Percentiles rank a stretch among this genome's conserved stretches.
phyloP scores from a whole-genome alignment of 805 yeast genomes.

The Lachancea sp. region DNA sequence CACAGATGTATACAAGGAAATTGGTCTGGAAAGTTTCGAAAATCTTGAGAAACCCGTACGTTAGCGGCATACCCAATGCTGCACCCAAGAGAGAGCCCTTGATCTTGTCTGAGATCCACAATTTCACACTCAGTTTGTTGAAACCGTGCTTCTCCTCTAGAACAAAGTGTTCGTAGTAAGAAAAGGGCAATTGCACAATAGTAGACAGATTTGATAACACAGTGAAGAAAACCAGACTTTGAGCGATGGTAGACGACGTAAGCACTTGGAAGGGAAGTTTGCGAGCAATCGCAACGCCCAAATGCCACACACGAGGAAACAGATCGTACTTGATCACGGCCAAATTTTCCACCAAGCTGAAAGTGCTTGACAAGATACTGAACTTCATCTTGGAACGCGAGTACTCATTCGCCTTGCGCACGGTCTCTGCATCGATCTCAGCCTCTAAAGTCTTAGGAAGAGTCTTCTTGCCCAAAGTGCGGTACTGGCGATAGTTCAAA shows the following conservation, averaged over 20 bases:
- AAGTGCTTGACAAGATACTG: slow-evolving; percentile 48
- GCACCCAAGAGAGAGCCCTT: slow-evolving; percentile 51
- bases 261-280: slow-evolving; percentile 26
- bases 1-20: slow-evolving; percentile 75
- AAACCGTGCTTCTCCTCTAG: slow-evolving; percentile 91
- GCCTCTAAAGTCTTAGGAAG: slow-evolving; percentile 67
- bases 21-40: slow-evolving; percentile 72
- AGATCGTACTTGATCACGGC: slow-evolving; percentile 53
- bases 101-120: slow-evolving; percentile 69
- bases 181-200: slow-evolving; percentile 56
- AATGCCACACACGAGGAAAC: slow-evolving; percentile 57
- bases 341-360: slow-evolving; percentile 49
- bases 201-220: slow-evolving; percentile 45
- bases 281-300: slow-evolving; percentile 37
- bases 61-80: slow-evolving; percentile 62
- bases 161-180: slow-evolving; percentile 75
- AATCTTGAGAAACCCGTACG: slow-evolving; percentile 73
- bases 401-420: slow-evolving; percentile 69
- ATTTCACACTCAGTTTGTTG: slow-evolving; percentile 68
- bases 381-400: slow-evolving; percentile 73
- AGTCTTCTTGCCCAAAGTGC: slow-evolving; percentile 44
- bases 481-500: slow-evolving; percentile 71
- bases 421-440: slow-evolving; percentile 66
- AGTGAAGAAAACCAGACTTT: slow-evolving; percentile 60
- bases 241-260: slow-evolving; percentile 56